Evolutionary conservation across 371 early-diverging fungal genomes (phyloP), one percentile per base, ranked within the genome.

Genomic region (Lichtheimia ornata): DNA sequence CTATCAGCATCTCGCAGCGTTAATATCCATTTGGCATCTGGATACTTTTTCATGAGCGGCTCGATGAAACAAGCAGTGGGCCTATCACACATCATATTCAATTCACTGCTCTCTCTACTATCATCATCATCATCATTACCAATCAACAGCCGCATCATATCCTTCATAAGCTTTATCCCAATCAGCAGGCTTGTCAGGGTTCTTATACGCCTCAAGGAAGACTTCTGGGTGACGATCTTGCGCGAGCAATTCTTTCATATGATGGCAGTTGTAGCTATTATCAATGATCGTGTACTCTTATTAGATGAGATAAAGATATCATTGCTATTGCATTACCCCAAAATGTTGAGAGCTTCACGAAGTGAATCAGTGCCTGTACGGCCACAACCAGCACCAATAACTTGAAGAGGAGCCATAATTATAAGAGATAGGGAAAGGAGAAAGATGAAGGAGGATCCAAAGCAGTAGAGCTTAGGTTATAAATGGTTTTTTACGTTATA

Each of bases 331-430:
- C 35, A 35, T 65, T 70, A 70, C 76, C 73, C 77, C 2, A 76
- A 50, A 2, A 53, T 68, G 22, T 68, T 62, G 17, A 76, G 64
- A 7, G 77, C 77, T 15, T 24, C 12, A 40, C 67, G 69, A 50
- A 76, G 58, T 27, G 69, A 67, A 18, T 69, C 60, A 18, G 77
- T 76, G 4, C 73, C 77, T 42, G 73, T 71, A 50, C 77, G 69
- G 12, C 73, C 71, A 51, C 45, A 66, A 0, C 77, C 77, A 25
- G 73, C 73, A 6, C 77, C 77, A 45, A 76, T 76, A 35, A 76
- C 56, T 69, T 76, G 53, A 52, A 72, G 61, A 56, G 60, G 60
- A 43, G 60, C 60, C 27, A 54, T 61, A 1, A 1, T 35, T 35
- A 9, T 35, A 35, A 35, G 2, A 35, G 35, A 35, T 35, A 7